Percentiles rank a stretch among this genome's conserved stretches.
These are phyloP conservation scores for Sporothrix pseudoabietina DNA, from an alignment of 2,329 filamentous ascomycete genomes.

Conservation along the genomic window DNA sequence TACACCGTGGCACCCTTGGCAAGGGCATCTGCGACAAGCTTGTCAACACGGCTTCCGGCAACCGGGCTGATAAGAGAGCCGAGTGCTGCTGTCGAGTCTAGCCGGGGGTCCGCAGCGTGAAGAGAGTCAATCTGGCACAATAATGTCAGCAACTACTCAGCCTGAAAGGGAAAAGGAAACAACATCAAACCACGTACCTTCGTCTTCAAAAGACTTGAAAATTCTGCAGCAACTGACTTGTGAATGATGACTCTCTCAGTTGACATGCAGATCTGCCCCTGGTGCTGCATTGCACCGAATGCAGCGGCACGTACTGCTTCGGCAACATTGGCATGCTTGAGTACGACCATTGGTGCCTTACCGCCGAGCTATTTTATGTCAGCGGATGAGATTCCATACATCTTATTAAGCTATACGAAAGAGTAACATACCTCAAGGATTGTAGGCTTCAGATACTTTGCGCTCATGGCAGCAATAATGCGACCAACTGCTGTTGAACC, in stretches of 20 bases:
- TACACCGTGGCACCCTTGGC: background rate
- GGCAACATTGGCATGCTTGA: slow-evolving; percentile 64
- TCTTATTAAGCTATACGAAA: background rate
- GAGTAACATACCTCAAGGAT: background rate
- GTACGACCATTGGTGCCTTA: slow-evolving; percentile 69
- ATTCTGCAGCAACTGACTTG: background rate
- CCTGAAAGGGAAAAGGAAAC: no score
- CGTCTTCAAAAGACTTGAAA: background rate
- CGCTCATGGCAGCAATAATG: slow-evolving; percentile 2
- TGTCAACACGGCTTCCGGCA: background rate
- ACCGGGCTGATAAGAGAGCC: background rate
- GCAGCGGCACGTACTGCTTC: slow-evolving; percentile 70
- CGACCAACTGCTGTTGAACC: background rate
- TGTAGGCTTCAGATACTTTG: background rate
- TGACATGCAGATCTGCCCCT: slow-evolving; percentile 53
- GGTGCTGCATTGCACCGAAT: slow-evolving; percentile 57
- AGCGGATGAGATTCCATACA: background rate
- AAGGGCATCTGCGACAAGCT: background rate
- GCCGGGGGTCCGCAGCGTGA: background rate
- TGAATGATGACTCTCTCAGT: background rate
- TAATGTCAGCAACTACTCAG: no score
- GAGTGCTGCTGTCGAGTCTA: background rate
- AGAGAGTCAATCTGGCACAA: background rate
- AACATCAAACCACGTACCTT: background rate
- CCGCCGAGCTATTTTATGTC: slow-evolving; percentile 59